Percentiles rank a stretch among this genome's conserved stretches.
Evolutionary conservation across 139 green algal genomes (phyloP).

Genomic region (Desmodesmus armatus): DNA sequence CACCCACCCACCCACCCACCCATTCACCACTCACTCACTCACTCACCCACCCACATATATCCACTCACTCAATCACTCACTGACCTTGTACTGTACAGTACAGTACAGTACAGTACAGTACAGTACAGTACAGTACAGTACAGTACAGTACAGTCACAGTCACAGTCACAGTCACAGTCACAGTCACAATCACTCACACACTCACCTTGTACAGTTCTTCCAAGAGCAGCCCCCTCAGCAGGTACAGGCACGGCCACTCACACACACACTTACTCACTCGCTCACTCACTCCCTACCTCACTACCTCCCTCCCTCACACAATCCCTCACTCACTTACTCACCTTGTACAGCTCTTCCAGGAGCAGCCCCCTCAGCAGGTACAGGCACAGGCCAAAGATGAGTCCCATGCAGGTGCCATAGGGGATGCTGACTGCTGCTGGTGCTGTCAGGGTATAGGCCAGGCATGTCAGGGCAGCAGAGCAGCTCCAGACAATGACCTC

Average conservation of each 20-base stretch:
- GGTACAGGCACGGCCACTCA: neutral
- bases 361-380: slow-evolving; percentile 33
- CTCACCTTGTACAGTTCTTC: neutral
- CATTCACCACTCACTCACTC: no score
- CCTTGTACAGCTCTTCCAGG: slow-evolving; percentile 63
- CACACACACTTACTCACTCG: neutral
- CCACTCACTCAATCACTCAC: no score
- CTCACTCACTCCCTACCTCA: no score
- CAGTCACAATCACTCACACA: neutral
- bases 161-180: neutral
- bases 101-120: no score
- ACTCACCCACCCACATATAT: no score
- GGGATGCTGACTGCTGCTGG: slow-evolving; percentile 41
- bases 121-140: no score
- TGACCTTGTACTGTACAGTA: slow-evolving; percentile 61
- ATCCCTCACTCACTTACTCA: no score
- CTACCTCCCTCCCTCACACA: no score
- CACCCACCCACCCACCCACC: neutral
- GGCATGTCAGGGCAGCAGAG: slow-evolving; percentile 19
- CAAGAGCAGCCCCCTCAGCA: no score
- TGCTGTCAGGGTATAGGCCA: slow-evolving; percentile 54
- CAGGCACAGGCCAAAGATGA: slow-evolving; percentile 49
- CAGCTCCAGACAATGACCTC: slow-evolving; percentile 49
- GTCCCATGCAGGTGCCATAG: slow-evolving; percentile 49
- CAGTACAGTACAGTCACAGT: neutral